Conservation (phyloP, 2,329 filamentous ascomycete genomes). For the Fusarium ambrosium region DNA sequence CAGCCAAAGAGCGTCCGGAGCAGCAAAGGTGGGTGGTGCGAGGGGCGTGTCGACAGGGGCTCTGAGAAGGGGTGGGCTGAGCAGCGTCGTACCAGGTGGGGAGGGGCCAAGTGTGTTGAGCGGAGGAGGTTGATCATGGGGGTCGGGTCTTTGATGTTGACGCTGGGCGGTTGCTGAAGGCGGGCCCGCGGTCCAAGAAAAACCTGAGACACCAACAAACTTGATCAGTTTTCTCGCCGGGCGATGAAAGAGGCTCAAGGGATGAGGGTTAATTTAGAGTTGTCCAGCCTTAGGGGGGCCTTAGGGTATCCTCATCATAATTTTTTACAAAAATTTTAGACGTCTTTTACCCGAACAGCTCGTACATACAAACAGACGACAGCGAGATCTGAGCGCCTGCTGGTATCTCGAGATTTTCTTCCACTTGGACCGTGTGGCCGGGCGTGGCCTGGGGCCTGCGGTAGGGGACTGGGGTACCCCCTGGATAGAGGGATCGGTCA, state of each 20-base stretch:
- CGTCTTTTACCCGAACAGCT: neutral
- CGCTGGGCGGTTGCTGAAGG: constrained; percentile 41
- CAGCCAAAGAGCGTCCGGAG: constrained; percentile 37
- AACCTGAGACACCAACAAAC: constrained; percentile 3
- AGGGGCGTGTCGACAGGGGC: constrained; percentile 46
- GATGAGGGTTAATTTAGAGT: neutral
- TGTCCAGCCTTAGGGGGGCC: neutral
- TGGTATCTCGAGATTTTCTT: constrained; percentile 1
- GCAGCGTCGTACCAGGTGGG: constrained; percentile 50
- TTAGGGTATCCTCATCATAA: neutral
- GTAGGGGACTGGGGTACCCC: constrained; percentile 26
- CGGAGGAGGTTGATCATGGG: constrained; percentile 46
- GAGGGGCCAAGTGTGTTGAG: constrained; percentile 37
- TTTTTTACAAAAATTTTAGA: neutral
- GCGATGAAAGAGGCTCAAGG: neutral
- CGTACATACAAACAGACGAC: neutral
- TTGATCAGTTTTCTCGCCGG: neutral
- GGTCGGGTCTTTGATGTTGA: constrained; percentile 27
- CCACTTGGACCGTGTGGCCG: constrained; percentile 11
- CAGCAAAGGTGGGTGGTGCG: constrained; percentile 43
- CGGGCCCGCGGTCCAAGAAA: constrained; percentile 21
- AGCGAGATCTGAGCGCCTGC: neutral
- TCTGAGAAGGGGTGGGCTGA: constrained; percentile 42
- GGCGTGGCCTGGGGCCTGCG: constrained; percentile 16
- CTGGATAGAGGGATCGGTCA: constrained; percentile 37